Evolutionary conservation across 202 grass and related monocot genomes (phyloP).

Genomic region (Panicum virgatum): DNA sequence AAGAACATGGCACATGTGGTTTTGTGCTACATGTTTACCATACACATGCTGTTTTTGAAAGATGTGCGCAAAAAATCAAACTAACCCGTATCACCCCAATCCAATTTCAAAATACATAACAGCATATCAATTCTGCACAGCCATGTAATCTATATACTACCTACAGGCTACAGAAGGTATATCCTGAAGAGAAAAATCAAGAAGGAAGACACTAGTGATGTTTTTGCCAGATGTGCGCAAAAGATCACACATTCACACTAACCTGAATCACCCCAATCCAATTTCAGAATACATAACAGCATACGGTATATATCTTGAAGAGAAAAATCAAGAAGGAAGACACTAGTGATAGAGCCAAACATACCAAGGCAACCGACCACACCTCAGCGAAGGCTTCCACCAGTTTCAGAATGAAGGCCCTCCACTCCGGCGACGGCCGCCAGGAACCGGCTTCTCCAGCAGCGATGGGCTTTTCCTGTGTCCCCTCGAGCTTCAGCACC

Average conservation of each 20-base stretch:
- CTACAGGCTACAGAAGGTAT: not conserved
- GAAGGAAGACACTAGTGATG: not conserved
- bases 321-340: not conserved
- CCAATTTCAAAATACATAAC: not conserved
- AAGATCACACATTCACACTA: too few species aligned
- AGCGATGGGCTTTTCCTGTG: not conserved
- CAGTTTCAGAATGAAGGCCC: not conserved
- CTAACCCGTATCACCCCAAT: not conserved
- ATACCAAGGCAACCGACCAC: not conserved
- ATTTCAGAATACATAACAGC: too few species aligned
- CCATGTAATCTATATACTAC: not conserved
- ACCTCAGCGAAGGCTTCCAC: not conserved
- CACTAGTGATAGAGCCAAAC: not conserved
- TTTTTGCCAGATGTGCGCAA: too few species aligned
- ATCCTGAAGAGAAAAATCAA: not conserved
- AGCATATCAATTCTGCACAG: not conserved
- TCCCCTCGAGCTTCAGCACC: not conserved
- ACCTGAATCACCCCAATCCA: too few species aligned
- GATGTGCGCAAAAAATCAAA: not conserved
- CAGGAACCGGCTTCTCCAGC: not conserved
- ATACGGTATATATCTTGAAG: not conserved
- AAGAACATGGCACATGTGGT: too few species aligned
- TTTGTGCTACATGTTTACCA: not conserved
- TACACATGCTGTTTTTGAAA: not conserved
- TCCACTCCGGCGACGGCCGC: not conserved